Base-by-base conservation (phyloP, 768 basidiomycete species). In the Calocera cornea region DNA sequence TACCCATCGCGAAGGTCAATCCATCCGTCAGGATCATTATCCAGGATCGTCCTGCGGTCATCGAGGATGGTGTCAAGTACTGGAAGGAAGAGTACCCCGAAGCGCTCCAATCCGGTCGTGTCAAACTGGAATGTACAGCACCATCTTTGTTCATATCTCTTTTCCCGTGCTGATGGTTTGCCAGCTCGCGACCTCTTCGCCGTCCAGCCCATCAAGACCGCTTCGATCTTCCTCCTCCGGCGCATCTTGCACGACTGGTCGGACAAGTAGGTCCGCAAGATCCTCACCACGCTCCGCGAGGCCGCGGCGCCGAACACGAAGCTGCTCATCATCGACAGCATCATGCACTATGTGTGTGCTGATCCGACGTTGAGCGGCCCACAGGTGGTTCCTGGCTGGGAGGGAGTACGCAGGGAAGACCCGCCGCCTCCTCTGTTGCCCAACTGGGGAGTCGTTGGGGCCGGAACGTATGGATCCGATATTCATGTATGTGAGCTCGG, bases 161-260 rank as follows among this genome's bases (percentile, higher is more conserved):
- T 7, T 19, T 5, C 8, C 44, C 54, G 19, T 17, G 24, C 44
- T 47, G 24, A 47, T 19, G 44, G 11, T 38, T 49, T 16, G n/a
- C 16, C 36, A 68, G 67, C 64, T 2, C 67, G 65, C 47, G 67
- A 68, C 34, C 65, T 68, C 36, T 68, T 68, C 1, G 63, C 41
- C 71, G 75, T 69, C 65, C 73, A 72, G 67, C 75, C 65, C 72
- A 67, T 24, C 74, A 76, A 75, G 66, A 72, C 65, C 71, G 76
- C 66, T 49, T 68, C 74, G 0, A 71, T 76, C 19, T 76, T 72
- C 69, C 36, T 76, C 41, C 63, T 77, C n/a, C 68, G 73, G 27
- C 66, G 44, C 34, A 72, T 78, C 50, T 44, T 74, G 16, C 77
- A 78, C 66, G 75, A 77, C 67, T 78, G 77, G 77, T 65, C 77